Evolutionary conservation across 2,329 filamentous ascomycete species (phyloP).

Genomic region (Penicillium janthinellum): DNA sequence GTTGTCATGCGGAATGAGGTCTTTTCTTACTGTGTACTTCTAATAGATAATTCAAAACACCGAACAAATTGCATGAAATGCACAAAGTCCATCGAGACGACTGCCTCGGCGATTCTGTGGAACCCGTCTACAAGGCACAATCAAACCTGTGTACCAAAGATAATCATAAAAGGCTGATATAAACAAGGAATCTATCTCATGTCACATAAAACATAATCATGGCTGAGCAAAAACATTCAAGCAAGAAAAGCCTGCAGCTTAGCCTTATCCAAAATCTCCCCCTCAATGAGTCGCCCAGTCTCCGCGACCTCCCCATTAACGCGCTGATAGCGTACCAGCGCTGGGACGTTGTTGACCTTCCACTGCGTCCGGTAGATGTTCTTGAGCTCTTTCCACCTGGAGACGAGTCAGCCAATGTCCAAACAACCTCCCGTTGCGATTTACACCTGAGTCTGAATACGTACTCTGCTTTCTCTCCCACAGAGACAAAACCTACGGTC

Average conservation of each 20-base stretch:
- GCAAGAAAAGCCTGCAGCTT: slow-evolving; percentile 27
- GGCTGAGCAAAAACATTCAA: not conserved
- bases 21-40: not conserved
- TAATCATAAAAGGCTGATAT: not conserved
- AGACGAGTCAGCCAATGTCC: not conserved
- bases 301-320: slow-evolving; percentile 34
- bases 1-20: not conserved
- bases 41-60: not conserved
- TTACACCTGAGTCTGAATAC: slow-evolving; percentile 7
- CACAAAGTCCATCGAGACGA: not conserved
- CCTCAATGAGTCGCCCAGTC: slow-evolving; percentile 36
- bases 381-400: slow-evolving; percentile 39
- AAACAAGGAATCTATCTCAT: not conserved
- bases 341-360: slow-evolving; percentile 39
- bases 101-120: not conserved
- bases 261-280: slow-evolving; percentile 34
- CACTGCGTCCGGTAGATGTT: slow-evolving; percentile 42
- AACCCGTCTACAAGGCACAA: not conserved
- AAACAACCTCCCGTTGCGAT: not conserved
- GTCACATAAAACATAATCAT: not conserved
- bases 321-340: slow-evolving; percentile 38
- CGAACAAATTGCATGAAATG: not conserved
- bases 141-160: not conserved
- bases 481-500: slow-evolving; percentile 34
- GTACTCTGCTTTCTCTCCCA: slow-evolving; percentile 41